Evolutionary conservation across 106 monocot species (phyloP).

Genomic region (Acanthochlamys bracteata): DNA sequence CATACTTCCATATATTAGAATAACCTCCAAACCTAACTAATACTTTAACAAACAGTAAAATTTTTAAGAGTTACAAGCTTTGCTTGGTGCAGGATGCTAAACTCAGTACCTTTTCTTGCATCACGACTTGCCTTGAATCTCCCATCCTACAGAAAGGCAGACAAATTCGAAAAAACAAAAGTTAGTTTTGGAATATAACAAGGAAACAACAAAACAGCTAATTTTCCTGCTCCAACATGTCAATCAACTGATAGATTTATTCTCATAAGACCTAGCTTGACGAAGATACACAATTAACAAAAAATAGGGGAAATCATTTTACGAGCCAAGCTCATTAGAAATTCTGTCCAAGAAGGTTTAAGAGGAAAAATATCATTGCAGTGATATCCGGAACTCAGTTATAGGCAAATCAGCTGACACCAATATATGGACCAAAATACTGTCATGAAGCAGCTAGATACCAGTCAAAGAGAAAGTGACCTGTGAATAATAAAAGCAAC

Average conservation of each 20-base stretch:
- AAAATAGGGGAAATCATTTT: too few relatives aligned
- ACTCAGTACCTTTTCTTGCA: conserved; percentile 65
- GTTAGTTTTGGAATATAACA: background rate
- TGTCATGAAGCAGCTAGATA: background rate
- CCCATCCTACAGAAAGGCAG: conserved; percentile 51
- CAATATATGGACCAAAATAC: background rate
- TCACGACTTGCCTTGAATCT: conserved; percentile 73
- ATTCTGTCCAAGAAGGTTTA: too few relatives aligned
- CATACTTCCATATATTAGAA: background rate
- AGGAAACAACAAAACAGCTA: background rate
- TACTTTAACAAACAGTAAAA: too few relatives aligned
- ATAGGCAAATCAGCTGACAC: too few relatives aligned
- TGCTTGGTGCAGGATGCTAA: background rate
- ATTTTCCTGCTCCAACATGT: too few relatives aligned
- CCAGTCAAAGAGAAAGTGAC: background rate
- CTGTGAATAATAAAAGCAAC: background rate
- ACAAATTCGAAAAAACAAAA: background rate
- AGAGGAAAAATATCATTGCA: too few relatives aligned
- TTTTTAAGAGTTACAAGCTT: too few relatives aligned
- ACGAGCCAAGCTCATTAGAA: too few relatives aligned
- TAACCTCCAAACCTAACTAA: background rate
- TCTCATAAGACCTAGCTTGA: too few relatives aligned
- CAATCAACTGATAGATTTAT: too few relatives aligned
- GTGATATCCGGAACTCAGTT: too few relatives aligned
- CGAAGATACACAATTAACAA: too few relatives aligned